These are phyloP conservation scores for Marsdenia floribunda DNA, from an alignment of 257 asterid genomes.

Conservation along the genomic window DNA sequence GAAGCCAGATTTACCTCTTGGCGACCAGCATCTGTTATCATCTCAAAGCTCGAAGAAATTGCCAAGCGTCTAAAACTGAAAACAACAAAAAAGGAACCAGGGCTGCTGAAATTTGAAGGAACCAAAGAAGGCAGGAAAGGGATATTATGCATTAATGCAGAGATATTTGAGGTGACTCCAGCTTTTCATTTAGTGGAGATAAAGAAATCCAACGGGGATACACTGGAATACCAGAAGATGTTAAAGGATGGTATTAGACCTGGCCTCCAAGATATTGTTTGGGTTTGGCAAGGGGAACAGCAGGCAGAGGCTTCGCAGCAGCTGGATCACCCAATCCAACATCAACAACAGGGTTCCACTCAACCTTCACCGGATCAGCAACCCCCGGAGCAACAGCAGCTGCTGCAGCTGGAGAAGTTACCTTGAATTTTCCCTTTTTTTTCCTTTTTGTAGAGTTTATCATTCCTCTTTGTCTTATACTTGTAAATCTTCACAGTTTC, in stretches of 20 bases:
- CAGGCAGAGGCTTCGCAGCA: constrained; percentile 18
- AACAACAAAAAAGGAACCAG: constrained; percentile 55
- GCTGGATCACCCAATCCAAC: constrained; percentile 21
- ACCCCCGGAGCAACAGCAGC: constrained; percentile 18
- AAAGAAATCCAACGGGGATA: constrained; percentile 70
- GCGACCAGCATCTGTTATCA: constrained; percentile 54
- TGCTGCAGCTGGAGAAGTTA: constrained; percentile 28
- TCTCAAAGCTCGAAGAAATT: constrained; percentile 66
- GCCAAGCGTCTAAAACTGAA: constrained; percentile 61
- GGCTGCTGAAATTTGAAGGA: constrained; percentile 67
- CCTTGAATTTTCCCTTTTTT: constrained; percentile 28
- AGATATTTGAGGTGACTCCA: constrained; percentile 67
- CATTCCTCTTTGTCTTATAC: background rate
- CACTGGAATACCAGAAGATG: constrained; percentile 58
- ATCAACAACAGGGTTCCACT: constrained; percentile 9
- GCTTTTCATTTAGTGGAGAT: constrained; percentile 71
- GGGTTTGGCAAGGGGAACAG: constrained; percentile 67
- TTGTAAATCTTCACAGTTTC: background rate
- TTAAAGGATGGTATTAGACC: constrained; percentile 62
- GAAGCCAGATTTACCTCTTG: constrained; percentile 70
- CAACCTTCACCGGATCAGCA: constrained; percentile 14
- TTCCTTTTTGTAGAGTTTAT: background rate
- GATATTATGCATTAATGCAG: constrained; percentile 53
- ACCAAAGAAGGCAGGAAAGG: constrained; percentile 73
- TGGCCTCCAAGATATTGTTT: constrained; percentile 71